Percentiles rank a stretch among this genome's conserved stretches.
Conservation (phyloP, 768 basidiomycete species). For the Kwoniella botswanensis region DNA sequence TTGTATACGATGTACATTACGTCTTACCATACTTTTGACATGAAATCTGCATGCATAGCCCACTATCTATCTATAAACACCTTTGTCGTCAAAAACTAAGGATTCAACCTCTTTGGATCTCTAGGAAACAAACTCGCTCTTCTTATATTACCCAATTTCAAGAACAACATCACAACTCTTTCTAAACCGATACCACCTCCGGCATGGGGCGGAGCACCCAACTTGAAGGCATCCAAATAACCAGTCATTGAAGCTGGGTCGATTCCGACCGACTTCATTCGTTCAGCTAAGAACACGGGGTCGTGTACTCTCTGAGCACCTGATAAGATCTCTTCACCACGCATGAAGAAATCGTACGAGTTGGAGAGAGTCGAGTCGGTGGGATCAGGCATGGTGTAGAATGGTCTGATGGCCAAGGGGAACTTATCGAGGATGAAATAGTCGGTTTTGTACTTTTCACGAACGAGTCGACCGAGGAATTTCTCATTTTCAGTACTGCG, state of each 20-base stretch:
- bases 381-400: slow-evolving; percentile 99
- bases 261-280: slow-evolving; percentile 85
- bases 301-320: slow-evolving; percentile 98
- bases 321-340: slow-evolving; percentile 97
- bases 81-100: slow-evolving; percentile 59
- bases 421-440: slow-evolving; percentile 99
- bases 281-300: slow-evolving; percentile 74
- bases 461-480: slow-evolving; percentile 84
- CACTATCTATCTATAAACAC: not conserved
- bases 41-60: too few species aligned
- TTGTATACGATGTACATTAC: not conserved
- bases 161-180: slow-evolving; percentile 94
- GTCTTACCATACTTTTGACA: too few species aligned
- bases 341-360: slow-evolving; percentile 99
- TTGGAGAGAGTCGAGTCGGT: slow-evolving; percentile 90
- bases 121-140: slow-evolving; percentile 92
- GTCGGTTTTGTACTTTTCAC: slow-evolving; percentile 92
- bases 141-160: slow-evolving; percentile 94
- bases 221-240: slow-evolving; percentile 91
- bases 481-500: slow-evolving; percentile 92
- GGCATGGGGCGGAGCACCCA: slow-evolving; percentile 94
- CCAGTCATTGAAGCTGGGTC: slow-evolving; percentile 89
- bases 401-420: slow-evolving; percentile 91
- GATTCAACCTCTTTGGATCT: slow-evolving; percentile 92
- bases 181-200: slow-evolving; percentile 93